These are phyloP conservation scores for Aegilops tauschii DNA, from an alignment of 176 grass and related monocot genomes.

Conservation along the genomic window DNA sequence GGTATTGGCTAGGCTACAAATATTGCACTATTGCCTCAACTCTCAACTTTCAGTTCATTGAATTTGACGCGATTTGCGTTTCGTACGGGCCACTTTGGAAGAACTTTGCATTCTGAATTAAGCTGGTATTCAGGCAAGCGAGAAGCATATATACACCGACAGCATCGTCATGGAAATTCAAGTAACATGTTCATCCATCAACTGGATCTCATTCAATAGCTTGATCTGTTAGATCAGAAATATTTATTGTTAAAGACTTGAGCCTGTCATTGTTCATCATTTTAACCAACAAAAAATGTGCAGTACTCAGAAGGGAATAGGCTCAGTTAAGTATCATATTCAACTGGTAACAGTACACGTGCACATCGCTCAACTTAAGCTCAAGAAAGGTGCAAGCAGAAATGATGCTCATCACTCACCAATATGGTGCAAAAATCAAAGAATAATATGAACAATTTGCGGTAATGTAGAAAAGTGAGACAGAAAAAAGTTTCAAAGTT, in stretches of 20 bases:
- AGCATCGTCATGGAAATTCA: background rate
- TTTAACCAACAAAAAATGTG: background rate
- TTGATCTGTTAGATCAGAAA: background rate
- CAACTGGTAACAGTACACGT: background rate
- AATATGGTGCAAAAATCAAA: slow-evolving; percentile 25
- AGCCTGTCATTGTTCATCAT: background rate
- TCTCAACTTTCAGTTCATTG: background rate
- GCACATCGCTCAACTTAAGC: background rate
- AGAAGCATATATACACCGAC: no score
- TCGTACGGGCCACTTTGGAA: background rate
- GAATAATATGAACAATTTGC: slow-evolving; percentile 27
- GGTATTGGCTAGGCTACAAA: background rate
- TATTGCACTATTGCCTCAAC: background rate
- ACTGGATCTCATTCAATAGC: background rate
- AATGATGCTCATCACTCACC: background rate
- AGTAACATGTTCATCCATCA: background rate
- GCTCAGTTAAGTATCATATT: background rate
- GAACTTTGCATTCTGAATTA: background rate
- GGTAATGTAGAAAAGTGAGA: background rate
- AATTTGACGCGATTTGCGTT: background rate
- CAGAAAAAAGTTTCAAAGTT: slow-evolving; percentile 12
- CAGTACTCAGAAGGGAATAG: background rate
- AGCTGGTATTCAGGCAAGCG: background rate
- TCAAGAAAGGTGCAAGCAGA: background rate
- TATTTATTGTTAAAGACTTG: background rate